Percentiles rank a stretch among this genome's conserved stretches.
Evolutionary conservation across 495 filamentous ascomycete species (phyloP).

Genomic region (Daldinia concentrica): DNA sequence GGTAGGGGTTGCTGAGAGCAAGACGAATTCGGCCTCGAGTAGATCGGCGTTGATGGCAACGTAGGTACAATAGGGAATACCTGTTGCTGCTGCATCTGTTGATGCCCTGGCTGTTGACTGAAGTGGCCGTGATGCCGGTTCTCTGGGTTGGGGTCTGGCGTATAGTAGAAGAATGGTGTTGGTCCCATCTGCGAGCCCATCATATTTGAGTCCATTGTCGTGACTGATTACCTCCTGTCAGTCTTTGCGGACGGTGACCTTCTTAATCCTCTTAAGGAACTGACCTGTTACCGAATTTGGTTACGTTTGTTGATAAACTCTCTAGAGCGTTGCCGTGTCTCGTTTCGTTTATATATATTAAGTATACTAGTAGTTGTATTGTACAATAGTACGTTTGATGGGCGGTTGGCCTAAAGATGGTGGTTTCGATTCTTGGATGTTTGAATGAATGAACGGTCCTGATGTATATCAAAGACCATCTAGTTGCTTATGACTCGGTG

Average conservation of each 20-base stretch:
- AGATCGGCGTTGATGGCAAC: slow-evolving; percentile 73
- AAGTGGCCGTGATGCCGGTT: slow-evolving; percentile 84
- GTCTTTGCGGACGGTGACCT: slow-evolving; percentile 17
- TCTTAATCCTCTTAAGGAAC: slow-evolving; percentile 10
- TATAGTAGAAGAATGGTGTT: slow-evolving; percentile 91
- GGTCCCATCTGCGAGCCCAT: slow-evolving; percentile 71
- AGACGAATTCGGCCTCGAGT: slow-evolving; percentile 76
- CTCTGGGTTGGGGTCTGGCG: slow-evolving; percentile 77
- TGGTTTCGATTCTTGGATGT: slow-evolving; percentile 54
- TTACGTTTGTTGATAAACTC: slow-evolving; percentile 11
- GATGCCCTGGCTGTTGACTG: slow-evolving; percentile 73
- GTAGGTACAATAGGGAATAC: slow-evolving; percentile 62
- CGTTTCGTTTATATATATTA: slow-evolving; percentile 52
- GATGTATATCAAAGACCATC: slow-evolving; percentile 50
- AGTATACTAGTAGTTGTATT: slow-evolving; percentile 56
- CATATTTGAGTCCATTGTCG: slow-evolving; percentile 58
- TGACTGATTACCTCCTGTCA: slow-evolving; percentile 25
- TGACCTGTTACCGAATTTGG: slow-evolving; percentile 34
- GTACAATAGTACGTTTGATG: slow-evolving; percentile 49
- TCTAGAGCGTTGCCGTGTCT: slow-evolving; percentile 31
- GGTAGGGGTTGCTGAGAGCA: slow-evolving; percentile 68
- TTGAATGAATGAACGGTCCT: slow-evolving; percentile 60
- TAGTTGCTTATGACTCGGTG: slow-evolving; percentile 53
- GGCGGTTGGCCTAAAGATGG: slow-evolving; percentile 61
- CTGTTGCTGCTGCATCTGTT: slow-evolving; percentile 56